Base-by-base conservation (phyloP, 164 flowering plant species). In the Sedum album region DNA sequence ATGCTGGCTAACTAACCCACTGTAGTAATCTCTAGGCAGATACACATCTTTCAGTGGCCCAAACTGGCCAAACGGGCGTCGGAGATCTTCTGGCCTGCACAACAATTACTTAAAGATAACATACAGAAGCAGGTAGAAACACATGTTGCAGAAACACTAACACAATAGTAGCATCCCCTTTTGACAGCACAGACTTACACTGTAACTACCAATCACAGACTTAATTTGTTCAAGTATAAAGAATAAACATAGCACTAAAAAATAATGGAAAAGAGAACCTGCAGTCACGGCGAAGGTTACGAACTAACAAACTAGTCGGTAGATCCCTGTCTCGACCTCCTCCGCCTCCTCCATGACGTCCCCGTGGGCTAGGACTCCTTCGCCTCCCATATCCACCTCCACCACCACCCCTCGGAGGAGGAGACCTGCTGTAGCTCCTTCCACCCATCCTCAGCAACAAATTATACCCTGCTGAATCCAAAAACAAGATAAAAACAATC, bases 221-320 rank as follows among this genome's bases (percentile, higher is more conserved):
- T 44, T 3, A 44, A n/a, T n/a, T n/a, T n/a, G n/a, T n/a, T n/a
- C n/a, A n/a, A n/a, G n/a, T n/a, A 39, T 14, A 39, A 10, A 39
- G 8, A 44, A 44, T 44, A 4, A 11, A 15, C 5, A 11, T 14
- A 57, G 33, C n/a, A 26, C 4, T 26, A 57, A 28, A 28, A 14
- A 57, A 2, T 7, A 57, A 30, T 28, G 31, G 48, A 44, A 44
- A 30, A 48, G 51, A 35, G 51, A 35, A 91, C 98, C 96, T 84
- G 78, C 94, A 86, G 71, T 89, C 95, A 76, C 67, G 91, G 30
- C 82, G 89, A 71, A 93, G 88, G 72, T 93, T 93, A 60, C 98
- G 93, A 69, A 94, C 97, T 6, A 94, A 71, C 66, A 94, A 88
- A 72, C 97, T 91, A 13, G 97, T 93, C 9, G 98, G 96, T 55